Evolutionary conservation across 108 stramenopile species (phyloP).

Genomic region (Nitzschia sp.): DNA sequence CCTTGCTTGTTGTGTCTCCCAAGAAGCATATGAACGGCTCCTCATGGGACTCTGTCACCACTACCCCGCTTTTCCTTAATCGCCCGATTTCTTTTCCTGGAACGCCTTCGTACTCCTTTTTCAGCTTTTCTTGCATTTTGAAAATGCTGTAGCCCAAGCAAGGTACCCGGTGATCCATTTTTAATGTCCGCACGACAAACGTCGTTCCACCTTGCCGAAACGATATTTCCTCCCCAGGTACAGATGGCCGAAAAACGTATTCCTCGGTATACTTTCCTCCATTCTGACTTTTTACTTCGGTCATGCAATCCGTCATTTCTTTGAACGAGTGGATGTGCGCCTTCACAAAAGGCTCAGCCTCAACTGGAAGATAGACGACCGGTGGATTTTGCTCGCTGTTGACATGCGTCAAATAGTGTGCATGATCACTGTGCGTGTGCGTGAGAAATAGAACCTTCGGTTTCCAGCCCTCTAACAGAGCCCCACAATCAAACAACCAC

Average conservation of each 20-base stretch:
- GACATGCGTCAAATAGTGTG: conserved; percentile 24
- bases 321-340: conserved; percentile 23
- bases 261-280: conserved; percentile 3
- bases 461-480: conserved; percentile 33
- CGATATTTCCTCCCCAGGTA: conserved; percentile 30
- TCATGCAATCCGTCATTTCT: conserved; percentile 29
- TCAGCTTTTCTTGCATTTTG: conserved; percentile 19
- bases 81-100: conserved; percentile 40
- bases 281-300: conserved; percentile 8
- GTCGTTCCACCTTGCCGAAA: conserved; percentile 28
- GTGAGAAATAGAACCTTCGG: conserved; percentile 40
- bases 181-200: conserved; percentile 19
- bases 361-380: conserved; percentile 35
- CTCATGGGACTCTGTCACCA: conserved; percentile 10
- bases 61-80: conserved; percentile 27
- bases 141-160: conserved; percentile 51
- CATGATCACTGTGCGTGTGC: conserved; percentile 53
- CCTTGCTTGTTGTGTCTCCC: conserved; percentile 50
- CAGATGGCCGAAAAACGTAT: conserved; percentile 13
- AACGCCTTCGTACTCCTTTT: conserved; percentile 33
- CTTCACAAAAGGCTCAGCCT: conserved; percentile 33
- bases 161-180: conserved; percentile 40
- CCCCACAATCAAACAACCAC: conserved; percentile 57
- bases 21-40: conserved; percentile 47
- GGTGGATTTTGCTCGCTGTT: conserved; percentile 20